Evolutionary conservation across 148 eudicot genomes (phyloP).

Genomic region (Amaranthus hypochondriacus): DNA sequence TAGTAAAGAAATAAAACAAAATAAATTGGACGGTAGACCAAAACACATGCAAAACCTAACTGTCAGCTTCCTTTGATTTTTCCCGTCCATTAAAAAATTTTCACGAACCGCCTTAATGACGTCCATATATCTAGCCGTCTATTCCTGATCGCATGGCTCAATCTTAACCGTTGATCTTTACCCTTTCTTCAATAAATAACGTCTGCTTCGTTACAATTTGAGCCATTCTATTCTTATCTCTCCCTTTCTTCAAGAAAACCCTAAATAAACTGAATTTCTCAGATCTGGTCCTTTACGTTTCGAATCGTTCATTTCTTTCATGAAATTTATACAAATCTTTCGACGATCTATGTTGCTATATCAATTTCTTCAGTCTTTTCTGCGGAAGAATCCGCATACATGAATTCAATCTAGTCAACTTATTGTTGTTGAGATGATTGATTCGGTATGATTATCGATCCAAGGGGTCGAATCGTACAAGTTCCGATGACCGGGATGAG

Average conservation of each 20-base stretch:
- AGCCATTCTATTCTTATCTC: no score
- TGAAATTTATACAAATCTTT: background rate
- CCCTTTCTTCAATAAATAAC: slow-evolving; percentile 14
- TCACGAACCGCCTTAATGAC: slow-evolving; percentile 19
- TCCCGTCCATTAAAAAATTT: slow-evolving; percentile 19
- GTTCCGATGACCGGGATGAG: background rate
- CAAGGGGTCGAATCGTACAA: background rate
- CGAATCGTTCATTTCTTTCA: background rate
- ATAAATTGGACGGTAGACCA: background rate
- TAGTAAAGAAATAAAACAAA: background rate
- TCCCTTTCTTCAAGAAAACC: background rate
- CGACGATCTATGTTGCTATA: slow-evolving; percentile 14
- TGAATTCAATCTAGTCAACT: background rate
- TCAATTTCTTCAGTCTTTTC: background rate
- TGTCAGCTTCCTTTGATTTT: slow-evolving; percentile 10
- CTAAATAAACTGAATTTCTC: background rate
- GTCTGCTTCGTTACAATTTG: background rate
- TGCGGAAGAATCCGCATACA: background rate
- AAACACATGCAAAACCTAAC: slow-evolving; percentile 1
- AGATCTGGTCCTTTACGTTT: slow-evolving; percentile 6
- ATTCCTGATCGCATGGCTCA: background rate
- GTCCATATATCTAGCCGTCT: slow-evolving; percentile 20
- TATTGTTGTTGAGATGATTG: background rate
- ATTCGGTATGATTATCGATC: background rate
- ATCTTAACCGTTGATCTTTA: slow-evolving; percentile 15